Evolutionary conservation across 768 basidiomycete genomes (phyloP), one percentile per base, ranked within the genome.

Genomic region (Termitomyces sp.): DNA sequence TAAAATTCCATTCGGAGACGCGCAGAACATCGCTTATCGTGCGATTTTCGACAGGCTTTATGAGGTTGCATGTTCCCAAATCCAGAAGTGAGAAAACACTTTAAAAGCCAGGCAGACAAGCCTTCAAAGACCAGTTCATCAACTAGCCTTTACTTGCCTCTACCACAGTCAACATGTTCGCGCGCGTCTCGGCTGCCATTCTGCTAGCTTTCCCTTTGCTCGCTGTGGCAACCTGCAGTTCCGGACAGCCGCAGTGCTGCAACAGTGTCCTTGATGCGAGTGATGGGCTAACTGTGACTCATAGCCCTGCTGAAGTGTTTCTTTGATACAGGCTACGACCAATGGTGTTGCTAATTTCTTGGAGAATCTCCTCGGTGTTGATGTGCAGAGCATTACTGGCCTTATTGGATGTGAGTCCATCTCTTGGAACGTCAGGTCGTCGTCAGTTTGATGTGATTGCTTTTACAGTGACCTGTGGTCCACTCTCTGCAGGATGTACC

Each of bases 171-270:
- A 50, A 49, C 26, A 56, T 56, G 55, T 50, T 56, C 40, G 55
- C 55, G 37, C 55, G 49, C 11, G 41, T 56, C 35, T 56, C 55
- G 2, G 49, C 55, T 38, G 37, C 50, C 41, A 28, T 51, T n/a
- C 42, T 56, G 15, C 55, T 56, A 12, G 35, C 49, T 28, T 42
- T 56, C 7, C 55, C 55, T 33, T 17, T 56, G 19, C 50, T 56
- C 42, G 41, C 55, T 45, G 50, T 12, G 5, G 55, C 55, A 8
- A 21, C 35, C 12, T 56, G 55, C 49, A 30, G 19, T 12, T 28
- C 55, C 19, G 49, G 43, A 23, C 35, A 5, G 5, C 49, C 38
- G 15, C 49, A 56, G 21, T 56, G 55, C 17, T 56, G 55, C 49
- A 26, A 45, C 49, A 41, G 42, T 10, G 31, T 23, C 9, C 33